Percentiles rank a stretch among this genome's conserved stretches.
These are phyloP conservation scores for Adiantum capillusveneris DNA, from an alignment of 75 land plant genomes.

Conservation along the genomic window DNA sequence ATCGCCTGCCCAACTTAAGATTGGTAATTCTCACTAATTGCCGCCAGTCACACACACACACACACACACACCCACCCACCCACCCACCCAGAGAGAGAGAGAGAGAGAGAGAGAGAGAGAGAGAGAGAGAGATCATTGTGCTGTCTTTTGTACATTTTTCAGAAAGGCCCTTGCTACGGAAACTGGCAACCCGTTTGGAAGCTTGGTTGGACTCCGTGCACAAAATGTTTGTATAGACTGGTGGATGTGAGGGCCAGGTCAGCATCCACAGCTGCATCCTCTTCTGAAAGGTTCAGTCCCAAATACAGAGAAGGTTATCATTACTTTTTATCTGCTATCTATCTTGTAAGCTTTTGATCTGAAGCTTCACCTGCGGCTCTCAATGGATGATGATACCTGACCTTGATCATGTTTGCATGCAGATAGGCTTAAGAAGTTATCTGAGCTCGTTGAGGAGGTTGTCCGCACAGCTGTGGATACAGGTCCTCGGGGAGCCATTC, in stretches of 20 bases:
- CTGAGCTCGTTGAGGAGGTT: conserved; percentile 86
- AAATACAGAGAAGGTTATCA: background rate
- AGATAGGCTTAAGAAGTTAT: conserved; percentile 69
- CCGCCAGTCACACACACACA: too few species aligned
- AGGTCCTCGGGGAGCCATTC: conserved; percentile 94
- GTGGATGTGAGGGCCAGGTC: conserved; percentile 12
- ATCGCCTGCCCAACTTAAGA: too few species aligned
- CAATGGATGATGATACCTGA: background rate
- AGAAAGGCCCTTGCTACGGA: too few species aligned
- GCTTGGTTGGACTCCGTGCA: background rate
- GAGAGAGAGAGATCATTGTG: too few species aligned
- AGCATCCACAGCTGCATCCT: conserved; percentile 14
- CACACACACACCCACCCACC: too few species aligned
- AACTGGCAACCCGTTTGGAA: background rate
- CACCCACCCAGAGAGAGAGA: too few species aligned
- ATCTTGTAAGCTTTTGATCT: too few species aligned
- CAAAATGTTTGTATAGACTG: background rate
- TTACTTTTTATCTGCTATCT: background rate
- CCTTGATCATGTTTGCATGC: conserved; percentile 5
- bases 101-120: too few species aligned
- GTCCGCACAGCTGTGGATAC: conserved; percentile 76
- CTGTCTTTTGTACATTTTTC: too few species aligned
- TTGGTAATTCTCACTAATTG: too few species aligned
- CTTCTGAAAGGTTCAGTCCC: background rate
- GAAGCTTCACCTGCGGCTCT: background rate